Base-by-base conservation (phyloP, 1,284 basidiomycete genomes). In the Puccinia coronata region DNA sequence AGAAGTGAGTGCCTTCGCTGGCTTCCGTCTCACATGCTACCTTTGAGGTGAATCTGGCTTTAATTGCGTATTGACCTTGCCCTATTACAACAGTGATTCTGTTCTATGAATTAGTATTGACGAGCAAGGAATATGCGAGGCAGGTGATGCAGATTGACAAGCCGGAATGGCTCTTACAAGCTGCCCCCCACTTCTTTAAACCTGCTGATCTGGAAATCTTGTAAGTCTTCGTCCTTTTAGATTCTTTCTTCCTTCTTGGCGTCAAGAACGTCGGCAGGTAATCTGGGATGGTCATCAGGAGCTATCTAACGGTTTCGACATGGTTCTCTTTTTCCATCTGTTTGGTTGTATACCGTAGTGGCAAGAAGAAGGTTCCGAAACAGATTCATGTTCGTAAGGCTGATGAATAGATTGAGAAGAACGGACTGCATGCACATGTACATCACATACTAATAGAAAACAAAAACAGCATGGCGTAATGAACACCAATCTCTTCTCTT, bases 61-160 rank as follows among this genome's bases (percentile, higher is more conserved):
- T 18, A 67, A 47, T 28, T 41, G n/a, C n/a, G n/a, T n/a, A n/a
- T n/a, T n/a, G n/a, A n/a, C n/a, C n/a, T n/a, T n/a, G 51, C 41
- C 41, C 11, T 2, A 49, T 14, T 11, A 34, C 31, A 71, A 53
- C 31, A 79, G 77, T 93, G 31, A 87, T 99, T 41, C 87, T 98
- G 81, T 99, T 98, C 87, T 99, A 98, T 85, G 97, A 99, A 87
- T 89, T 97, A 31, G 89, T 90, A 4, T 87, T 90, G 78, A 90
- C 89, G 16, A 87, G 86, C 70, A 89, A 89, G 84, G 89, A 90
- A 84, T 89, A 87, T 84, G 88, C 87, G 85, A 91, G 94, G 81
- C 95, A 98, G 89, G 90, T 95, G 59, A 98, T 98, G 95, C 95
- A 97, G 85, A 98, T 99, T 86, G 96, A 80, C 39, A 80, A 97